Percentiles rank a stretch among this genome's conserved stretches.
These are phyloP conservation scores for Didymella arachidicola DNA, from an alignment of 2,329 filamentous ascomycete species.

Conservation along the genomic window DNA sequence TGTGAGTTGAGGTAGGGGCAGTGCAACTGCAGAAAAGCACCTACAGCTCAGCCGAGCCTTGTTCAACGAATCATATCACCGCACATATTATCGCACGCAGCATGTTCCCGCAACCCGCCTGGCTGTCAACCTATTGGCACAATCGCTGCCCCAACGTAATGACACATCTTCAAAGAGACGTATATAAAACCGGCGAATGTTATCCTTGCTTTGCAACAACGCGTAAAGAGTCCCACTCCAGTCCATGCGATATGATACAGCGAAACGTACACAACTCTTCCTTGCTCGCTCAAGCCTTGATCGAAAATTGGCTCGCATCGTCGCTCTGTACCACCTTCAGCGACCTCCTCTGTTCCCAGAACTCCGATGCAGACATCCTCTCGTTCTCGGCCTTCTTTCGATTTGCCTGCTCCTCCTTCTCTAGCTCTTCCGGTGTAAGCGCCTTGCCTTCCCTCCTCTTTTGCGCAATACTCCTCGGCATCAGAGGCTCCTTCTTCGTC, in stretches of 20 bases:
- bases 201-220: too few relatives aligned
- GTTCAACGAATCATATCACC: too few relatives aligned
- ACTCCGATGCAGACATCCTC: slow-evolving; percentile 51
- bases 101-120: too few relatives aligned
- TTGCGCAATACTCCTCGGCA: slow-evolving; percentile 3
- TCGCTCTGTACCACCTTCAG: slow-evolving; percentile 31
- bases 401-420: slow-evolving; percentile 20
- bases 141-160: too few relatives aligned
- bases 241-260: slow-evolving; percentile 32
- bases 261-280: slow-evolving; percentile 23
- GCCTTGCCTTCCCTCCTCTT: slow-evolving; percentile 9
- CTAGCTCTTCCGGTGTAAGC: slow-evolving; percentile 16
- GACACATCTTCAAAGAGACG: too few relatives aligned
- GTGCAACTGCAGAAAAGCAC: too few relatives aligned
- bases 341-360: slow-evolving; percentile 40
- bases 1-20: too few relatives aligned
- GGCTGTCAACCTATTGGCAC: too few relatives aligned
- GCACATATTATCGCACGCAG: too few relatives aligned
- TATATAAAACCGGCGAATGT: too few relatives aligned
- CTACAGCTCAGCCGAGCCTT: too few relatives aligned
- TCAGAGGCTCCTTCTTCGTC: slow-evolving; percentile 24
- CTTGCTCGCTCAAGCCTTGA: slow-evolving; percentile 29
- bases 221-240: not conserved
- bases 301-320: slow-evolving; percentile 25
- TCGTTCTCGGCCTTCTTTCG: slow-evolving; percentile 46